Base-by-base conservation (phyloP, 2,329 filamentous ascomycete genomes). In the Pseudogymnoascus verrucosus region DNA sequence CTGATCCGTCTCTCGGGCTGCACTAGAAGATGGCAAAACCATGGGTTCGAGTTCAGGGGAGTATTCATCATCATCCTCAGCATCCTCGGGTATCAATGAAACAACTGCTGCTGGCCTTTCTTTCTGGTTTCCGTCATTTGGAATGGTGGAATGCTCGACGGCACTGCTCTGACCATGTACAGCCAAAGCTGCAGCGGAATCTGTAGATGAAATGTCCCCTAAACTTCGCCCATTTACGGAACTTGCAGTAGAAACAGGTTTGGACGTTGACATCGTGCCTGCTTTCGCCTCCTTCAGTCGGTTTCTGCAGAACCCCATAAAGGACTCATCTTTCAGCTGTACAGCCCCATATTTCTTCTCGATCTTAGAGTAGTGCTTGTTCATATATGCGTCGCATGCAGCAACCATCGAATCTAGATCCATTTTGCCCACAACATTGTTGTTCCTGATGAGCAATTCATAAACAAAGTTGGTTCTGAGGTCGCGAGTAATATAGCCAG, bases 391-490 rank as follows among this genome's bases (percentile, higher is more conserved):
- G 11, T 57, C n/a, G 28, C 51, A 57, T 57, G 51, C 51, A 34
- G 51, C 28, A 57, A 57, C 26, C 5, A 57, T 57, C 12, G 51
- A 57, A 12, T 57, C 51, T 19, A 34, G 10, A 34, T 57, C 51
- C 26, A 57, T 34, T 34, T 34, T 34, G 19, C 16, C n/a, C n/a
- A 57, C n/a, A 34, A 21, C n/a, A 12, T 57, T 57, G n/a, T 10
- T 57, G 51, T 57, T 57, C 28, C 5, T 19, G 10, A 19, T 19
- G n/a, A 57, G 28, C 11, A 57, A 34, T 7, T 57, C 51, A 21
- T 57, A 57, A 34, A 57, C 28, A 16, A 57, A 57, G 28, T 57
- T 28, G 51, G 28, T 57, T 57, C 51, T 57, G n/a, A 57, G 51
- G 28, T 57, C 51, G 28, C 51, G 51, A 57, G 51, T 19, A 16